A percentile compares a stretch with the other conserved stretches of the same genome.
Evolutionary conservation across 192 early-diverging fungal genomes (phyloP).

Genomic region (Backusella morwellensis): DNA sequence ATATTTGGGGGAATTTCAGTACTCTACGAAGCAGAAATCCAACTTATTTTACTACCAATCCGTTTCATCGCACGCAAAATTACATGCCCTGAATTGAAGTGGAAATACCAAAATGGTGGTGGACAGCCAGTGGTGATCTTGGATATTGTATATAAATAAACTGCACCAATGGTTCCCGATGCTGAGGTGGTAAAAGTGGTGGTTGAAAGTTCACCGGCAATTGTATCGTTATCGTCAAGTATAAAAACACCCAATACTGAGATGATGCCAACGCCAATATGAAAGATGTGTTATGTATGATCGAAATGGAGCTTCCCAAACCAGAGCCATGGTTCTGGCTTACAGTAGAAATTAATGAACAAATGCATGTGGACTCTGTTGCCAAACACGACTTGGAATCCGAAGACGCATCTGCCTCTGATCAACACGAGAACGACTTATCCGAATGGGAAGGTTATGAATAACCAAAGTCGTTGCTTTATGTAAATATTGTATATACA

Average conservation of each 20-base stretch:
- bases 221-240: slow-evolving; percentile 77
- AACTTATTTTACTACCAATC: slow-evolving; percentile 89
- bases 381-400: slow-evolving; percentile 32
- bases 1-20: too few relatives aligned
- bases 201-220: slow-evolving; percentile 65
- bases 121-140: slow-evolving; percentile 77
- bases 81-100: slow-evolving; percentile 71
- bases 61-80: slow-evolving; percentile 84
- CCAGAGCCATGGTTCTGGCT: slow-evolving; percentile 56
- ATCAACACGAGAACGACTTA: too few relatives aligned
- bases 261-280: slow-evolving; percentile 55
- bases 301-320: slow-evolving; percentile 65
- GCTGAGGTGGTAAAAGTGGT: slow-evolving; percentile 86
- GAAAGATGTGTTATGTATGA: slow-evolving; percentile 67
- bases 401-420: slow-evolving; percentile 9
- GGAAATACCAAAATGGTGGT: slow-evolving; percentile 79
- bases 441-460: too few relatives aligned
- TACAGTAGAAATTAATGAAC: slow-evolving; percentile 64
- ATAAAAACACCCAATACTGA: slow-evolving; percentile 41
- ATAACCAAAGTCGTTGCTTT: too few relatives aligned
- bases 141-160: slow-evolving; percentile 71
- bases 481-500: too few relatives aligned
- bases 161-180: slow-evolving; percentile 69
- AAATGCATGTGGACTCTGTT: slow-evolving; percentile 57
- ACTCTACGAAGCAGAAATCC: too few relatives aligned